Conservation (phyloP, 176 grass and related monocot genomes). For the Musa itinerans region DNA sequence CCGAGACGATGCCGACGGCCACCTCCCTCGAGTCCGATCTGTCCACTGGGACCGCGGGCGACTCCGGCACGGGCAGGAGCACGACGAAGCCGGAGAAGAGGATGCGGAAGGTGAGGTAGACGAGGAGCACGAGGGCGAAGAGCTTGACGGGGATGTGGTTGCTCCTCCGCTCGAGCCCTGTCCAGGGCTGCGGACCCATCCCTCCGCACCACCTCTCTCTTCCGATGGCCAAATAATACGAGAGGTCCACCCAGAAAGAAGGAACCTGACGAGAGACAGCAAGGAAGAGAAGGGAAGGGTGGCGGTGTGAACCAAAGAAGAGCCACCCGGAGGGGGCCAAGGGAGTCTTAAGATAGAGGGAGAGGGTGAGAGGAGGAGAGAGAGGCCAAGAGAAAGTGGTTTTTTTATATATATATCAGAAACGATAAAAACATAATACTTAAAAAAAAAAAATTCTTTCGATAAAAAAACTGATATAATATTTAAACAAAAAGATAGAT, state of each 20-base stretch:
- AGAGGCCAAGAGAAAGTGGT: no score
- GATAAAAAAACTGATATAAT: no score
- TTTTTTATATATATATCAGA: no score
- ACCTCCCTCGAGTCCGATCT: neutral
- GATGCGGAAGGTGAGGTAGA: constrained; percentile 39
- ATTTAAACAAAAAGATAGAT: no score
- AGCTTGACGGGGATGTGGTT: constrained; percentile 35
- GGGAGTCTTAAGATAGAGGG: no score
- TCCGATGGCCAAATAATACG: neutral
- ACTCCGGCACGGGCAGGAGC: constrained; percentile 1
- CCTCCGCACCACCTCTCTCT: neutral
- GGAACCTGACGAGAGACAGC: neutral
- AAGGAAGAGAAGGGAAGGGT: neutral
- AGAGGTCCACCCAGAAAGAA: neutral
- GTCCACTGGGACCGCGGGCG: neutral
- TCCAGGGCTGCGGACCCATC: constrained; percentile 18
- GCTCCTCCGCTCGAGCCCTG: constrained; percentile 12
- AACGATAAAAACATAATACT: no score
- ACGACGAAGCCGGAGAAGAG: constrained; percentile 23
- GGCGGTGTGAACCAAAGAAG: no score
- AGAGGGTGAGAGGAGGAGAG: no score
- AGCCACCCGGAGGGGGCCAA: no score
- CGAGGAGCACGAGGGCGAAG: constrained; percentile 30
- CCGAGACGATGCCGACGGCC: neutral
- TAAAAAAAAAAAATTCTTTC: no score